phyloP scores from a whole-genome alignment of 1,139 yeast species.

The Lodderomyces orthopsilosis region DNA sequence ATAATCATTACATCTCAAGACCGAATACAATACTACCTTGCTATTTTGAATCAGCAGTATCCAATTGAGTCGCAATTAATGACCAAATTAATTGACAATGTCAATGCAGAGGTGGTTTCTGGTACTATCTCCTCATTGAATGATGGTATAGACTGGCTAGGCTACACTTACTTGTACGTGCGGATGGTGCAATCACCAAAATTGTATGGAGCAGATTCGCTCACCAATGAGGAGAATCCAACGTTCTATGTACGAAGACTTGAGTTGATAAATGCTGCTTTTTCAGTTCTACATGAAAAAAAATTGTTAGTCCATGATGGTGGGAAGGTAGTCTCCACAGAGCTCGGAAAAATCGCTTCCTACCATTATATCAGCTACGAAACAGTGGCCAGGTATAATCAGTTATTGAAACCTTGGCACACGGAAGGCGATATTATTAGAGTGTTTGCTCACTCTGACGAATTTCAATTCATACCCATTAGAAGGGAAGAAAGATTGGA shows the following conservation, averaged over 20 bases:
- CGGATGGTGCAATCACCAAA: slow-evolving; percentile 76
- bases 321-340: slow-evolving; percentile 50
- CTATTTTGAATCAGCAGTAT: slow-evolving; percentile 81
- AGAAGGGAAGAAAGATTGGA: slow-evolving; percentile 88
- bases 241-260: slow-evolving; percentile 46
- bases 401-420: slow-evolving; percentile 60
- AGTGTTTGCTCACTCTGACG: slow-evolving; percentile 78
- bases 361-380: slow-evolving; percentile 77
- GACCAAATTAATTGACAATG: slow-evolving; percentile 62
- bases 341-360: slow-evolving; percentile 82
- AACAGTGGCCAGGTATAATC: slow-evolving; percentile 65
- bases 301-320: slow-evolving; percentile 61
- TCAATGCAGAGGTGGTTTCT: slow-evolving; percentile 84
- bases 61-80: slow-evolving; percentile 91
- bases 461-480: slow-evolving; percentile 79
- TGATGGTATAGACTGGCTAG: slow-evolving; percentile 79
- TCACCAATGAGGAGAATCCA: slow-evolving; percentile 46
- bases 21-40: slow-evolving; percentile 84
- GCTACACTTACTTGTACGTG: slow-evolving; percentile 74
- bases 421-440: slow-evolving; percentile 73
- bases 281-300: slow-evolving; percentile 52
- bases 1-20: slow-evolving; percentile 85
- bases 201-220: slow-evolving; percentile 50
- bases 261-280: slow-evolving; percentile 76
- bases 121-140: slow-evolving; percentile 61